phyloP scores from a whole-genome alignment of 371 early-diverging fungal genomes.

The Dichotomocladium elegans region DNA sequence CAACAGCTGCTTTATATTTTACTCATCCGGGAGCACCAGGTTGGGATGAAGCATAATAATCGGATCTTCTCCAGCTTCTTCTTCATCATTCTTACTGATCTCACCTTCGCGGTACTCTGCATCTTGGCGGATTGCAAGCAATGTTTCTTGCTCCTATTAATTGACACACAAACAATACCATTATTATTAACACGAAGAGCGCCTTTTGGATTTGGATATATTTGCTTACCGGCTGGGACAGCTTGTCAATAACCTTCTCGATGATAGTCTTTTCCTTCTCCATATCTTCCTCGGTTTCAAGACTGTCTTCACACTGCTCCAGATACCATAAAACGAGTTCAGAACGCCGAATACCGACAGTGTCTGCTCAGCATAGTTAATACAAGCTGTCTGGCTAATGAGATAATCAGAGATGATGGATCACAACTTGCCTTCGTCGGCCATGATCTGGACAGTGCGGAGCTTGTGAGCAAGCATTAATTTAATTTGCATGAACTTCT shows the following conservation, averaged over 20 bases:
- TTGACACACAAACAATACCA: background rate
- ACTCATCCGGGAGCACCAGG: slow-evolving; percentile 37
- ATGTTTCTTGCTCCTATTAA: slow-evolving; percentile 30
- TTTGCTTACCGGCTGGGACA: slow-evolving; percentile 69
- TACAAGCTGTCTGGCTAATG: too few species aligned
- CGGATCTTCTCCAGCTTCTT: slow-evolving; percentile 25
- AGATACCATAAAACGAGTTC: slow-evolving; percentile 86
- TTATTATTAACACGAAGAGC: background rate
- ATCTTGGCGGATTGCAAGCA: slow-evolving; percentile 44
- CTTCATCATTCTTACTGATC: slow-evolving; percentile 13
- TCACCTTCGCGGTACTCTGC: slow-evolving; percentile 10
- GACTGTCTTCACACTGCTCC: slow-evolving; percentile 63
- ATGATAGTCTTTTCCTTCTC: slow-evolving; percentile 63
- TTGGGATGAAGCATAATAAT: slow-evolving; percentile 65
- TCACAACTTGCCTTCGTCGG: too few species aligned
- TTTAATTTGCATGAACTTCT: slow-evolving; percentile 77
- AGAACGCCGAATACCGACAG: slow-evolving; percentile 58
- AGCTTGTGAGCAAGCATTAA: slow-evolving; percentile 68
- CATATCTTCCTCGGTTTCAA: slow-evolving; percentile 72
- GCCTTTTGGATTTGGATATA: too few species aligned
- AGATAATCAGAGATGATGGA: too few species aligned
- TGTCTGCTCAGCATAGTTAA: too few species aligned
- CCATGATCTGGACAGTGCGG: slow-evolving; percentile 34
- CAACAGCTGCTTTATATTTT: too few species aligned
- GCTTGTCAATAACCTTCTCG: slow-evolving; percentile 74